Evolutionary conservation across 2,329 filamentous ascomycete genomes (phyloP), one percentile per base, ranked within the genome.

Genomic region (Parafenestella ontariensis): DNA sequence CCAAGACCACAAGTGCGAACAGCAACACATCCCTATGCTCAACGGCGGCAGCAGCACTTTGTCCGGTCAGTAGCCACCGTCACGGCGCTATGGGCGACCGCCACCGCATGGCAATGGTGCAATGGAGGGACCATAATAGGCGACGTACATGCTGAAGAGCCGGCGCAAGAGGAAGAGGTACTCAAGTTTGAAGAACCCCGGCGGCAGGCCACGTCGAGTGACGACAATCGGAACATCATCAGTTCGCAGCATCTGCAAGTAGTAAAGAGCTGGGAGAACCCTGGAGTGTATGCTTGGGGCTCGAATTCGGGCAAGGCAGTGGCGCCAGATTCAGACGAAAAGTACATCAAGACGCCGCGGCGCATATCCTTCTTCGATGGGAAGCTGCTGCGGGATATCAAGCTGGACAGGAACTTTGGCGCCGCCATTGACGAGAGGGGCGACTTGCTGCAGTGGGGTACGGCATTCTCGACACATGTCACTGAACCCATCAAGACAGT

Each of bases 251-350:
- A 96, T 77, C 78, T 91, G 5, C 94, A 97, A 78, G 90, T 96
- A 54, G 92, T 90, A 78, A 87, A 86, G 70, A 96, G 91, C 76
- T 84, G 86, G 81, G 86, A 87, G 76, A 88, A 90, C 56, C 94
- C 95, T 0, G 95, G 93, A 1, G 89, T 98, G 0, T 98, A 96
- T 76, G 87, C 89, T 5, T 99, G 95, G 94, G 95, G 95, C 0
- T 92, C 89, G 17, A 99, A 99, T 68, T 80, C 81, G 15, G 91
- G 92, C 56, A 85, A 85, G 64, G 93, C 96, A n/a, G 91, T 90
- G 33, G 92, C 93, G 37, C 92, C 93, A 1, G 87, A 89, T 59
- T 94, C 90, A 8, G 83, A 89, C 46, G 92, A 96, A 49, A 79
- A 81, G 26, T 84, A 88, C 58, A 82, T 98, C 73, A 97, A 96